phyloP scores from a whole-genome alignment of 148 eudicot species.

The Diospyros lotus region DNA sequence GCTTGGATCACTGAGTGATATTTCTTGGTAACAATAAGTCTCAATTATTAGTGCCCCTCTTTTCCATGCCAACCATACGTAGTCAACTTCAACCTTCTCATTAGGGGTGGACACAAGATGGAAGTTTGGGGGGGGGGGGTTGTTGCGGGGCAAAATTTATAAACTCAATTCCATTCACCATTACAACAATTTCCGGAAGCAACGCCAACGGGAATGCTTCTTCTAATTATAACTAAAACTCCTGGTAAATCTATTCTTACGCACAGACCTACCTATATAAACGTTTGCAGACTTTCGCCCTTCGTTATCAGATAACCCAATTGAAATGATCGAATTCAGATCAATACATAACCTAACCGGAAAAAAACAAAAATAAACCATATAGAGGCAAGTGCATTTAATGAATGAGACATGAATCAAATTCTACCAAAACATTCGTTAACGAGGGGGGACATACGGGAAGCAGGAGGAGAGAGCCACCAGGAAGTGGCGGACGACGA shows the following conservation, averaged over 20 bases:
- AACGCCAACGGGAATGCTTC: not conserved
- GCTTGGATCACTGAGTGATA: no score
- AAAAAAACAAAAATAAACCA: not conserved
- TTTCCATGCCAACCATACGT: not conserved
- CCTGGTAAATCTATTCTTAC: not conserved
- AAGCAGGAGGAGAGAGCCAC: slow-evolving; percentile 18
- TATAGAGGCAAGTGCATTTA: not conserved
- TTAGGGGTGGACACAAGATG: no score
- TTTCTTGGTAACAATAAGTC: no score
- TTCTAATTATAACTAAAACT: no score
- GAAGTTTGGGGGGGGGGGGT: no score
- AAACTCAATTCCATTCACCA: not conserved
- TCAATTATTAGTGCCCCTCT: no score
- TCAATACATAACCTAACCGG: not conserved
- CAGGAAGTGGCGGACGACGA: slow-evolving; percentile 19
- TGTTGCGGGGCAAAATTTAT: not conserved
- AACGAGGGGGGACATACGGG: slow-evolving; percentile 20
- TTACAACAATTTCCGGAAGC: not conserved
- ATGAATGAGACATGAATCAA: not conserved
- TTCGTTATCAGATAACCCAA: not conserved
- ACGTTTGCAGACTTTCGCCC: not conserved
- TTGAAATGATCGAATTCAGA: not conserved
- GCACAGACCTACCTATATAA: not conserved
- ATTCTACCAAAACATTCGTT: no score
- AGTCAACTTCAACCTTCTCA: not conserved